Conservation (phyloP, 495 filamentous ascomycete genomes). For the Friedmanniomyces simplex region DNA sequence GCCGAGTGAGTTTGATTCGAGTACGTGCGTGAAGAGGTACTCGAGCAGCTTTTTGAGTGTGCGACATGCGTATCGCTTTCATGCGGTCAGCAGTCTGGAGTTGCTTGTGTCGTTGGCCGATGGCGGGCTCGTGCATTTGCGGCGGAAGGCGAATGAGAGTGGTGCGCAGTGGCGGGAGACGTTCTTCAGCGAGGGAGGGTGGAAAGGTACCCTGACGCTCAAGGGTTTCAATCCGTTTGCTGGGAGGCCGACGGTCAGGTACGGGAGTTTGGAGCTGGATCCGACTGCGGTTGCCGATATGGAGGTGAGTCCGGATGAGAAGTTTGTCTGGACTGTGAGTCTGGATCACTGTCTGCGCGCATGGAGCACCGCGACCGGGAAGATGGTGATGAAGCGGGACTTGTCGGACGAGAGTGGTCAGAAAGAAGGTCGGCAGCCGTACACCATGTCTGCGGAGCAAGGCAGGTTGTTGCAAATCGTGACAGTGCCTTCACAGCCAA, state of each 20-base stretch:
- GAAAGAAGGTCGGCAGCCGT: constrained; percentile 48
- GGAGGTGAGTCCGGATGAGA: constrained; percentile 51
- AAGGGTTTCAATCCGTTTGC: constrained; percentile 63
- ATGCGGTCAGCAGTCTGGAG: constrained; percentile 59
- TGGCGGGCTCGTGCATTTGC: constrained; percentile 67
- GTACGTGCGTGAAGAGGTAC: constrained; percentile 57
- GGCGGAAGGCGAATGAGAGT: constrained; percentile 53
- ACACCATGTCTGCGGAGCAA: constrained; percentile 67
- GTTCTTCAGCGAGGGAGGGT: constrained; percentile 67
- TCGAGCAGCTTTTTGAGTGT: constrained; percentile 61
- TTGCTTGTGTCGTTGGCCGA: constrained; percentile 73
- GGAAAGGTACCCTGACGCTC: constrained; percentile 51
- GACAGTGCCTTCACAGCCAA: constrained; percentile 30
- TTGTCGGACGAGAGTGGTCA: constrained; percentile 47
- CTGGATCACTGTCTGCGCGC: constrained; percentile 77
- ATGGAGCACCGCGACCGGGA: constrained; percentile 71
- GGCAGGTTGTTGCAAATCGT: constrained; percentile 63
- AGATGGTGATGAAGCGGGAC: constrained; percentile 60
- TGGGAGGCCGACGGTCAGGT: constrained; percentile 52
- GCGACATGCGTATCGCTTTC: constrained; percentile 69
- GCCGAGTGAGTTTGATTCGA: constrained; percentile 70
- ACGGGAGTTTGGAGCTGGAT: constrained; percentile 57
- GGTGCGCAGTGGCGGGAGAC: constrained; percentile 68
- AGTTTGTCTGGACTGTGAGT: constrained; percentile 71
- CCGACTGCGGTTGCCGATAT: constrained; percentile 53